These are phyloP conservation scores for Amylocystis lapponica DNA, from an alignment of 768 basidiomycete species.

Conservation along the genomic window DNA sequence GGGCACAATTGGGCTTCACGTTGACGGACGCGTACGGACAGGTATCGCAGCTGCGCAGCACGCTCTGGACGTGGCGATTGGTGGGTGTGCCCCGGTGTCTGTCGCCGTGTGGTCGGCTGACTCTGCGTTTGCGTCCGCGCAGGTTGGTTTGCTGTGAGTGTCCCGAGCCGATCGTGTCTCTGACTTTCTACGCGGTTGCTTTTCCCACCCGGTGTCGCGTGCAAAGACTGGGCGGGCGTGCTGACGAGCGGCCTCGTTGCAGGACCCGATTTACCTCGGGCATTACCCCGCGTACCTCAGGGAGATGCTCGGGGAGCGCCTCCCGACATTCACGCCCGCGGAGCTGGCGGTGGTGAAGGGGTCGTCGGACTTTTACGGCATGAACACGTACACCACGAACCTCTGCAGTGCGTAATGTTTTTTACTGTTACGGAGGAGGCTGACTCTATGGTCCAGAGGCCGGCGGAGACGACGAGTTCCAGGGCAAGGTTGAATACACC, in stretches of 20 bases:
- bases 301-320: conserved; percentile 51
- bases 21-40: conserved; percentile 17
- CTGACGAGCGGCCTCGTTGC: conserved; percentile 11
- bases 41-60: conserved; percentile 67
- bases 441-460: conserved; percentile 34
- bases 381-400: conserved; percentile 73
- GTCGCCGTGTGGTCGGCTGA: neutral
- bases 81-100: conserved; percentile 31
- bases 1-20: neutral
- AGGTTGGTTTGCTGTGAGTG: conserved; percentile 54
- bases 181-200: too few species aligned
- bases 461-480: conserved; percentile 66
- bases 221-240: neutral
- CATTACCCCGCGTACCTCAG: conserved; percentile 63
- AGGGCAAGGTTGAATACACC: conserved; percentile 59
- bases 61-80: conserved; percentile 67
- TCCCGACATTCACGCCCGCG: conserved; percentile 53
- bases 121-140: conserved; percentile 1
- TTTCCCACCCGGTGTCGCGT: conserved; percentile 25
- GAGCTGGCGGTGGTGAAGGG: conserved; percentile 56
- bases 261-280: conserved; percentile 71
- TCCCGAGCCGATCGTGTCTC: conserved; percentile 1
- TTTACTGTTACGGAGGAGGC: neutral
- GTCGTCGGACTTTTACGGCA: conserved; percentile 70
- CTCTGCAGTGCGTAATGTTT: conserved; percentile 31